These are phyloP conservation scores for Yamadazyma insecticola DNA, from an alignment of 805 yeast species.

Conservation along the genomic window DNA sequence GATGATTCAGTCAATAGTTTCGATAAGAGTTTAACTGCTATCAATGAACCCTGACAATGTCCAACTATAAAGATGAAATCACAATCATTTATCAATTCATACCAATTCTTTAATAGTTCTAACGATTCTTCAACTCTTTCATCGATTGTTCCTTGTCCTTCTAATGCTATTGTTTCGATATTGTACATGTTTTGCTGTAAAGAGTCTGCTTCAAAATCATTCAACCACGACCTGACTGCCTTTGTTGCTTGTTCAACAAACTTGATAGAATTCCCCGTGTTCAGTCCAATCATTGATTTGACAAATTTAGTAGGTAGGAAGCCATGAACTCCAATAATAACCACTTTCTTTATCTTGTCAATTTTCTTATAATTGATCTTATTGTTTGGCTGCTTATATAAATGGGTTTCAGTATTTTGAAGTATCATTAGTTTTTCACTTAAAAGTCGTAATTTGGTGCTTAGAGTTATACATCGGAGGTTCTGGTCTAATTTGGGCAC, in stretches of 20 bases:
- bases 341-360: conserved; percentile 16
- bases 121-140: conserved; percentile 23
- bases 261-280: conserved; percentile 30
- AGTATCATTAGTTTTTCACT: conserved; percentile 20
- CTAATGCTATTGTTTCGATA: conserved; percentile 35
- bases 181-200: conserved; percentile 15
- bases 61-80: conserved; percentile 31
- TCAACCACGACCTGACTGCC: conserved; percentile 26
- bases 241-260: conserved; percentile 25
- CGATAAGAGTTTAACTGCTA: conserved; percentile 25
- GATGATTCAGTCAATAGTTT: conserved; percentile 11
- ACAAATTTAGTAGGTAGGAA: conserved; percentile 39
- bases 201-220: conserved; percentile 10
- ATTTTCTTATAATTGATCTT: conserved; percentile 9
- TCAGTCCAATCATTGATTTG: conserved; percentile 29
- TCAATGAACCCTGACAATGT: conserved; percentile 31
- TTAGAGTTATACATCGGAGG: conserved; percentile 18
- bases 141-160: conserved; percentile 33
- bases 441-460: conserved; percentile 18
- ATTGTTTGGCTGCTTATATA: conserved; percentile 14
- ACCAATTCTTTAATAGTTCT: conserved; percentile 31
- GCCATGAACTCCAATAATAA: conserved; percentile 35
- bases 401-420: conserved; percentile 20
- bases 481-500: conserved; percentile 20
- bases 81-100: conserved; percentile 17